A percentile compares a stretch with the other conserved stretches of the same genome.
Conservation (phyloP, 1,284 basidiomycete species). For the Sanguinoderma infundibulare region DNA sequence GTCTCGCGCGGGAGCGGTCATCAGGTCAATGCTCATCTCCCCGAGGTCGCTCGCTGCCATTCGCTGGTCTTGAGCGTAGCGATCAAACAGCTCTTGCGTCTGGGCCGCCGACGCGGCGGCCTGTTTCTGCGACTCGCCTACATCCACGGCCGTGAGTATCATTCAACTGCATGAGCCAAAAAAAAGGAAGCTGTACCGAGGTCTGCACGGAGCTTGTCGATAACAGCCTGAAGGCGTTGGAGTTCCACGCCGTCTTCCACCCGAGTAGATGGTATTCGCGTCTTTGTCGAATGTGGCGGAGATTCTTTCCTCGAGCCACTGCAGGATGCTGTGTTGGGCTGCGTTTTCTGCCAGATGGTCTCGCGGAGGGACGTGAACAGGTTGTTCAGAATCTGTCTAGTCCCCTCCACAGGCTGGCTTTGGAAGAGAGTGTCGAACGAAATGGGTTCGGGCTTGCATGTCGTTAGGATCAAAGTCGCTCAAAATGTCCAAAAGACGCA, state of each 20-base stretch:
- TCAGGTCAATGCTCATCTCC: constrained; percentile 55
- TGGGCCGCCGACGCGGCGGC: constrained; percentile 35
- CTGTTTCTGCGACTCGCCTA: constrained; percentile 57
- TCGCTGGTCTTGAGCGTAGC: constrained; percentile 49
- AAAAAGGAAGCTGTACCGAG: constrained; percentile 47
- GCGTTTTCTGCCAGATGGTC: constrained; percentile 9
- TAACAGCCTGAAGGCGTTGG: constrained; percentile 28
- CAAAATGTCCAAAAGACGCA: constrained; percentile 26
- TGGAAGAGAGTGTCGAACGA: constrained; percentile 64
- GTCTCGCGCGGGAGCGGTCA: constrained; percentile 54
- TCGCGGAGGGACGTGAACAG: constrained; percentile 53
- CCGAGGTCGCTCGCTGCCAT: constrained; percentile 14
- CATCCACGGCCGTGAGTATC: not conserved
- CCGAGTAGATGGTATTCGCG: not conserved
- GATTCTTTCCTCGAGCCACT: constrained; percentile 9
- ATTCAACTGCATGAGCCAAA: not conserved
- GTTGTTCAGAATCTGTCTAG: constrained; percentile 54
- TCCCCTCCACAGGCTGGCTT: constrained; percentile 46
- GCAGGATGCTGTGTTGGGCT: not conserved
- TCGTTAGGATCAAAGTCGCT: not conserved
- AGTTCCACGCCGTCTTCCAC: constrained; percentile 21
- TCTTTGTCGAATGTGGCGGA: constrained; percentile 8
- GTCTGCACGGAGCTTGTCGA: constrained; percentile 52
- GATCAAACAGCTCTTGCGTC: constrained; percentile 54
- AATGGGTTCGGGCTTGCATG: constrained; percentile 48